Percentiles rank a stretch among this genome's conserved stretches.
phyloP scores from a whole-genome alignment of 2,329 filamentous ascomycete species.

The Calonectria henricotiae region DNA sequence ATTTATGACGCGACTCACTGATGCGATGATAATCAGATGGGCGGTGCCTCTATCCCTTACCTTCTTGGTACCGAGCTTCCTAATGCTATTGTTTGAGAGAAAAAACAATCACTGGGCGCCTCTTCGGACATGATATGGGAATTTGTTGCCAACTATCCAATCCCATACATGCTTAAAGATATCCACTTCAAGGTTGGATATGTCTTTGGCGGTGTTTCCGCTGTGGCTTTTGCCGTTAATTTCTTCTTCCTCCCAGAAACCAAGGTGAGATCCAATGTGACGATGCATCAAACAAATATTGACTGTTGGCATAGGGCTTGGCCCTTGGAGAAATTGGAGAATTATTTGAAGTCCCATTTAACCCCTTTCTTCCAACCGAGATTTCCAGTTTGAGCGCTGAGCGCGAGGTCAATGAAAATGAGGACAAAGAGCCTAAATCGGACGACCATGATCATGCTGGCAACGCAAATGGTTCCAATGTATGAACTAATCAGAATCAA shows the following conservation, averaged over 20 bases:
- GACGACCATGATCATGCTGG: not conserved
- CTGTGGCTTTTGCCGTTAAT: slow-evolving; percentile 43
- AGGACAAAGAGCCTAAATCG: not conserved
- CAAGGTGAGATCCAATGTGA: slow-evolving; percentile 1
- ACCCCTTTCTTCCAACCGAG: not conserved
- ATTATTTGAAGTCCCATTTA: slow-evolving; percentile 7
- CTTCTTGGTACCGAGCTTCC: slow-evolving; percentile 39
- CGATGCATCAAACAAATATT: not conserved
- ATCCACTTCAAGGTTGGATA: slow-evolving; percentile 36
- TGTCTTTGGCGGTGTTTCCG: slow-evolving; percentile 36
- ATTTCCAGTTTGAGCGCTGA: not conserved
- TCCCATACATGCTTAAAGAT: slow-evolving; percentile 37
- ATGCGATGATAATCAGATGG: slow-evolving; percentile 19
- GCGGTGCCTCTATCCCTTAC: slow-evolving; percentile 40
- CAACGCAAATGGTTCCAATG: not conserved
- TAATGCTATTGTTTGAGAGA: slow-evolving; percentile 36
- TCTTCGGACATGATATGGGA: slow-evolving; percentile 40
- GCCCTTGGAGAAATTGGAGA: slow-evolving; percentile 16
- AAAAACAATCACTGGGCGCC: slow-evolving; percentile 35
- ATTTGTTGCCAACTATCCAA: slow-evolving; percentile 37
- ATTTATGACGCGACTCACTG: not conserved
- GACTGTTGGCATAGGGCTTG: not conserved
- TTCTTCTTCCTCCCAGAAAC: slow-evolving; percentile 37
- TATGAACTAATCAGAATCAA: not conserved
- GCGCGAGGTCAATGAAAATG: not conserved